A percentile compares a stretch with the other conserved stretches of the same genome.
Conservation (phyloP, 2,329 filamentous ascomycete genomes). For the Davidsoniella australis region DNA sequence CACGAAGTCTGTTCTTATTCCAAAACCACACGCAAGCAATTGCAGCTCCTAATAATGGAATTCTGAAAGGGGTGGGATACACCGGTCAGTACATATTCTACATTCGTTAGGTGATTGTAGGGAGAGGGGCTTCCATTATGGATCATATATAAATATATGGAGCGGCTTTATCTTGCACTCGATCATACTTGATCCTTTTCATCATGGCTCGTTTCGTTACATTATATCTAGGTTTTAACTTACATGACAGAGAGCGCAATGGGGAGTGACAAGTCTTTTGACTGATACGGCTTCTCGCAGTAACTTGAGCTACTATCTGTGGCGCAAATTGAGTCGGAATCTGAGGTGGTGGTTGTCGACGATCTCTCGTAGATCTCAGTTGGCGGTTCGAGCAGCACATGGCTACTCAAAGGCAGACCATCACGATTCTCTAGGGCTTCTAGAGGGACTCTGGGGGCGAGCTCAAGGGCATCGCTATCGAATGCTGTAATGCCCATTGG, state of each 20-base stretch:
- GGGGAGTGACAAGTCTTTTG: constrained; percentile 40
- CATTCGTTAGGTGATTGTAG: no score
- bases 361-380: neutral
- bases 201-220: no score
- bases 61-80: constrained; percentile 29
- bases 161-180: no score
- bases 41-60: constrained; percentile 54
- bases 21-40: constrained; percentile 61
- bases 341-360: neutral
- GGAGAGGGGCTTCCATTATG: no score
- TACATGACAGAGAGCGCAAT: constrained; percentile 57
- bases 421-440: neutral
- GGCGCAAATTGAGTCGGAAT: constrained; percentile 5
- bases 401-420: neutral
- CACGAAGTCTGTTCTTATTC: constrained; percentile 54
- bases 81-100: no score
- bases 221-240: constrained; percentile 21
- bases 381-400: constrained; percentile 7
- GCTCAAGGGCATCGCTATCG: constrained; percentile 4
- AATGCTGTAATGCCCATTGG: constrained; percentile 4
- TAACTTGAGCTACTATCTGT: constrained; percentile 15
- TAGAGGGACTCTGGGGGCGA: constrained; percentile 5
- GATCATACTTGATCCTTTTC: no score
- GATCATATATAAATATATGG: no score
- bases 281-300: constrained; percentile 43